Conservation (phyloP, 495 filamentous ascomycete genomes). For the Parathielavia appendiculata region DNA sequence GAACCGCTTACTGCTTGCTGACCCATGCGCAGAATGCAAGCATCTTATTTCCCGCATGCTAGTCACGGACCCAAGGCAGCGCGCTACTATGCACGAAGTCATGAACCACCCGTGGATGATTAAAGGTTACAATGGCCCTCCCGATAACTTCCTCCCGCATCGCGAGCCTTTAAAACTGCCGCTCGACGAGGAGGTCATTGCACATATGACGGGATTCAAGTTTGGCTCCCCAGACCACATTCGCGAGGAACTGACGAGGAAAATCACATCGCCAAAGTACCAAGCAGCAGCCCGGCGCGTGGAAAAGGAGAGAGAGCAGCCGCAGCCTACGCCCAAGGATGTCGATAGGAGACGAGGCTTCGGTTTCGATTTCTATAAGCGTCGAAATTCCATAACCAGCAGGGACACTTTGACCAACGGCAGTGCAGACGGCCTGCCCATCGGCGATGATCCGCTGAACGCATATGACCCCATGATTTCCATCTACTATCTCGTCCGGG, state of each 20-base stretch:
- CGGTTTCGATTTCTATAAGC: conserved; percentile 94
- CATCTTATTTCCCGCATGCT: conserved; percentile 94
- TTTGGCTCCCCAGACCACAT: conserved; percentile 87
- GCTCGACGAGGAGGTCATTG: conserved; percentile 74
- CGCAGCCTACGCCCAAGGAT: conserved; percentile 53
- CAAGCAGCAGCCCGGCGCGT: conserved; percentile 65
- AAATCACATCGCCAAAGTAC: conserved; percentile 88
- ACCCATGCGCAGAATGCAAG: conserved; percentile 67
- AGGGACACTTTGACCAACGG: conserved; percentile 82
- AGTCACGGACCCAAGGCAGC: conserved; percentile 85
- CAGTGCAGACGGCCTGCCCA: conserved; percentile 74
- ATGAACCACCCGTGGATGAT: conserved; percentile 97
- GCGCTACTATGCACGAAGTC: conserved; percentile 84
- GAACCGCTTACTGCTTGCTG: conserved; percentile 20
- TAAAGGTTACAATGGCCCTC: conserved; percentile 79
- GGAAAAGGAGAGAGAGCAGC: conserved; percentile 58
- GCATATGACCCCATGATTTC: conserved; percentile 91
- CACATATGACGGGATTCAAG: conserved; percentile 97
- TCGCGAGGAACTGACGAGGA: conserved; percentile 68
- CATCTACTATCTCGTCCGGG: conserved; percentile 90
- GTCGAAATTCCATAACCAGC: conserved; percentile 80
- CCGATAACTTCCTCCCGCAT: conserved; percentile 81
- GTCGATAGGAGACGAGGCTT: conserved; percentile 81
- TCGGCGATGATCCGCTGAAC: conserved; percentile 85
- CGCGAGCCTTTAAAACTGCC: conserved; percentile 83